Evolutionary conservation across 306 rosid genomes (phyloP), one percentile per base, ranked within the genome.

Genomic region (Lathyrus oleraceus): DNA sequence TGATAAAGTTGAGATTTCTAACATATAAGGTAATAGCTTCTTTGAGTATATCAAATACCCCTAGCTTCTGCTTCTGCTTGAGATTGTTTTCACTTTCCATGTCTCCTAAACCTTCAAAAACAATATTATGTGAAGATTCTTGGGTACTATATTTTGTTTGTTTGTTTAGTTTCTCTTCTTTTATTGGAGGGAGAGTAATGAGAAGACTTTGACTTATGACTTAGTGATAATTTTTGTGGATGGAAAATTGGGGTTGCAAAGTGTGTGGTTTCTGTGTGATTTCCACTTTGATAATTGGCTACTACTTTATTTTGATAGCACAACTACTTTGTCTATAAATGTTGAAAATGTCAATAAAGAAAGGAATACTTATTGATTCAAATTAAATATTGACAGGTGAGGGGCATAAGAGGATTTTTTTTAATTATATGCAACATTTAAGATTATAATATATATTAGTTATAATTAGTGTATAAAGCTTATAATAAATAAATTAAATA

Each of bases 1-100:
- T 38, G 72, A 80, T 72, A 74, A 87, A 81, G 61, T 80, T 89
- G 64, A 66, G 67, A 67, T 83, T 78, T 28, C 12, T 61, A 75
- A 30, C 59, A 69, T 76, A 61, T 14, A 65, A 19, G 51, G 2
- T 42, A 1, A 75, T 35, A 58, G 91, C 77, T 74, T 80, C 76
- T 51, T 14, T 72, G 45, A 84, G 64, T 69, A 79, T 82, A 57
- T 74, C 82, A 64, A 47, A 69, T 69, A 73, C 79, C 21, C 61
- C 83, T 0, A 84, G 72, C 62, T 82, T 73, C 64, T 53, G 43
- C 73, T 61, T 67, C 59, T 12, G 63, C 42, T 48, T 74, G 12
- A 43, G 72, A n/a, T 65, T 81, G 71, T 14, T 43, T 58, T 79
- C 81, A 75, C 74, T 81, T 61, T 82, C 77, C 66, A 59, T 39